A percentile compares a stretch with the other conserved stretches of the same genome.
phyloP scores from a whole-genome alignment of 306 rosid genomes.

The Prunus kanzakura region DNA sequence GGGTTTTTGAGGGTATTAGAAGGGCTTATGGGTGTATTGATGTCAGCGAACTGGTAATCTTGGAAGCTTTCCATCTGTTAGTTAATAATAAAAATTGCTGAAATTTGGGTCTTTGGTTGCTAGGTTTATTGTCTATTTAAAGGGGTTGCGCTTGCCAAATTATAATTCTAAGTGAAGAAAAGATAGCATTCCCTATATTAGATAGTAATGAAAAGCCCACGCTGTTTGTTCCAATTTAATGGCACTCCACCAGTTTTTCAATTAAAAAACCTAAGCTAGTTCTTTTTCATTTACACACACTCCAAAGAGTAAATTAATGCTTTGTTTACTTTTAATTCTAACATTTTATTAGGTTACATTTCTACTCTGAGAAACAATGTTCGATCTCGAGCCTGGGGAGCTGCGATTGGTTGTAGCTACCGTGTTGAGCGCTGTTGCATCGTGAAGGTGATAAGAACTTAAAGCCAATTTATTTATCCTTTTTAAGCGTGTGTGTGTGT shows the following conservation, averaged over 20 bases:
- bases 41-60: not conserved
- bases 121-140: not conserved
- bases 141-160: not conserved
- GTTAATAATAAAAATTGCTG: too few species aligned
- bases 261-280: not conserved
- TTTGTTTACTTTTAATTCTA: conserved; percentile 21
- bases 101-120: too few species aligned
- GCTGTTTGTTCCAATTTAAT: not conserved
- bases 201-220: not conserved
- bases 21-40: not conserved
- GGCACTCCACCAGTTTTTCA: not conserved
- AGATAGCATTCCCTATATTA: not conserved
- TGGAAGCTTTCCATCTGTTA: not conserved
- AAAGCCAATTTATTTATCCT: conserved; percentile 7
- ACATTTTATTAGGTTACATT: conserved; percentile 61
- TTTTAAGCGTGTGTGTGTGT: not conserved
- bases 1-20: not conserved
- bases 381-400: conserved; percentile 99
- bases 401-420: conserved; percentile 95
- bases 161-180: not conserved
- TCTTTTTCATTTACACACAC: not conserved
- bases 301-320: not conserved
- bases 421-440: conserved; percentile 90
- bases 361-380: conserved; percentile 91
- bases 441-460: conserved; percentile 60